Base-by-base conservation (phyloP, 371 early-diverging fungal genomes). In the Thermomucor indicae-seudaticae region DNA sequence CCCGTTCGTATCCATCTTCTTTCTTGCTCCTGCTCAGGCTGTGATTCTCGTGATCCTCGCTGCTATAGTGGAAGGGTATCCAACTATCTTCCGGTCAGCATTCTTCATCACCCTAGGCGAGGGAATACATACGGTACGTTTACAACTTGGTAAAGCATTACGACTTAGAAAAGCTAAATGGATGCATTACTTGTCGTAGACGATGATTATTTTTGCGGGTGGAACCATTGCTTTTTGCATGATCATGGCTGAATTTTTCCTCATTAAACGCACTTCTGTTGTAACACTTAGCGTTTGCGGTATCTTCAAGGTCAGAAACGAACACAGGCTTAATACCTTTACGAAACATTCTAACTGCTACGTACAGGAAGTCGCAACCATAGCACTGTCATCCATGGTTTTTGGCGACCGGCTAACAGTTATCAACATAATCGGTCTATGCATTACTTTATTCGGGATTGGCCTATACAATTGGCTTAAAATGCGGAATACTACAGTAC, bases 281-380 rank as follows among this genome's bases (percentile, higher is more conserved):
- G 83, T 96, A 1, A 93, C 97, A 0, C 65, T 96, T 29, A 91
- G 92, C 35, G 88, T 96, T 1, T 91, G 91, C 25, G 97, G 97
- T 35, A 95, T 95, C 49, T 80, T 88, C 52, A 95, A 95, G 61
- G 85, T 62, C 61, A 52, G 35, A 42, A 23, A 16, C 8, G 32
- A 42, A 50, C 20, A 30, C 6, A 29, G 29, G 30, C 22, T 7
- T 16, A 31, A 42, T 23, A n/a, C n/a, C n/a, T n/a, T n/a, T n/a
- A n/a, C n/a, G n/a, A n/a, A n/a, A n/a, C n/a, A n/a, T n/a, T 22
- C 3, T 38, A 25, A 24, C 22, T 16, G 11, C 34, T 12, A 12
- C 29, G 12, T 49, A 44, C 43, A 70, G 75, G 92, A 91, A 65
- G 83, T 90, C 5, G 70, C 86, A 4, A 89, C 89, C 22, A 81